Evolutionary conservation across 2,329 filamentous ascomycete species (phyloP), one percentile per base, ranked within the genome.

Genomic region (Xylogone sp.): DNA sequence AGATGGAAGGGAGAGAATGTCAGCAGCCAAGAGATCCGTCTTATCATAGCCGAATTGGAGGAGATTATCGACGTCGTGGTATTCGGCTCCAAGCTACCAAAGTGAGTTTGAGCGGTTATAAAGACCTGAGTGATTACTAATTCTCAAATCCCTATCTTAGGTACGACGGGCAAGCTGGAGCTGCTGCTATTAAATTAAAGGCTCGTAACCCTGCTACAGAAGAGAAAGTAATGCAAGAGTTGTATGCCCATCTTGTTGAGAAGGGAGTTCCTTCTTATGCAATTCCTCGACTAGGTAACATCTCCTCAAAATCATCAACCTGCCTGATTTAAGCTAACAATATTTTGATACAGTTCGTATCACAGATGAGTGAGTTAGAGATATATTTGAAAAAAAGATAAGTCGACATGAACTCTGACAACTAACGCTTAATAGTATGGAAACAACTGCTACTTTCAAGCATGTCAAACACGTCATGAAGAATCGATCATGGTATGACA

Each of bases 1-100:
- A 67, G 77, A 9, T 80, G 77, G 77, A 78, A 75, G 54, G 71
- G 72, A 2, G 73, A 75, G 64, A 75, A 75, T 48, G 72, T 75
- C 4, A 72, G 69, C 46, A 72, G 72, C 0, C 71, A 71, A 1
- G 73, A 75, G 53, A 67, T 75, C 21, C 61, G 71, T 45, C 71
- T 74, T 54, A 70, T 73, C 58, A 70, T 75, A 44, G 71, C 70
- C 43, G 62, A 64, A 19, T 65, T 74, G 43, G 60, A 66, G 1
- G 69, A 63, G 3, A 68, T 75, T 6, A 62, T 68, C 42, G 72
- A 75, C 61, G 72, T 71, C 3, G 68, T 73, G 16, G 71, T 75
- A 1, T 75, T 71, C 55, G 72, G 71, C 5, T 58, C 74, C 16
- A 71, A 70, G 43, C 58, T 77, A 16, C 55, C 53, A 43, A 65